A percentile compares a stretch with the other conserved stretches of the same genome.
phyloP scores from a whole-genome alignment of 2,329 filamentous ascomycete species.

The Celoporthe dispersa region DNA sequence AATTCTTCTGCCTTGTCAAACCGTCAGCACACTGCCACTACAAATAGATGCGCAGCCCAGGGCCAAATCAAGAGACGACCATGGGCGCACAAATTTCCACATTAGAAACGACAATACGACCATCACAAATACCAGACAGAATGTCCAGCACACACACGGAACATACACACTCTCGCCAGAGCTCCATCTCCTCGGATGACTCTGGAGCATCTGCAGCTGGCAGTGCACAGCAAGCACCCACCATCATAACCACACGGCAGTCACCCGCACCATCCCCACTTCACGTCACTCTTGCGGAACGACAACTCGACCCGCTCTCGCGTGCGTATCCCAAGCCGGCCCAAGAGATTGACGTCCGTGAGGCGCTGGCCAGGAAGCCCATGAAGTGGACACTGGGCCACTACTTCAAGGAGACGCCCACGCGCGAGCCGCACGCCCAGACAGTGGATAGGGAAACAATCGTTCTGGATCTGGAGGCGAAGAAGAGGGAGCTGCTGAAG shows the following conservation, averaged over 20 bases:
- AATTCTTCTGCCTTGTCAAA: not conserved
- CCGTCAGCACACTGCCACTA: not conserved
- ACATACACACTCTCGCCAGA: conserved; percentile 16
- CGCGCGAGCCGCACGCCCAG: conserved; percentile 34
- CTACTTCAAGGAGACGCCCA: conserved; percentile 37
- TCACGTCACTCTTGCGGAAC: not conserved
- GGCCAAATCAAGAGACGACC: not conserved
- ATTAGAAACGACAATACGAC: conserved; percentile 6
- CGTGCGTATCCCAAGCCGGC: conserved; percentile 48
- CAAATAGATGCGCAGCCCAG: not conserved
- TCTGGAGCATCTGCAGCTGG: conserved; percentile 23
- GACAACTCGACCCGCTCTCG: conserved; percentile 40
- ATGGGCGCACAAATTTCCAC: conserved; percentile 11
- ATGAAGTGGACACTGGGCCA: conserved; percentile 45
- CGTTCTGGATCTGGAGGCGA: conserved; percentile 48
- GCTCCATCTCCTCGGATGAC: conserved; percentile 29
- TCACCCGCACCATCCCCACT: not conserved
- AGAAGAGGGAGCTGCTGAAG: conserved; percentile 52
- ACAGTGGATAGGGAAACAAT: conserved; percentile 42
- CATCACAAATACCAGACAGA: not conserved
- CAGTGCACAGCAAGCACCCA: conserved; percentile 19
- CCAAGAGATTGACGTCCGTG: conserved; percentile 45
- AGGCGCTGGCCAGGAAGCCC: conserved; percentile 49
- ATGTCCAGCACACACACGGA: not conserved
- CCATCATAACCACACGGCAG: conserved; percentile 5